These are phyloP conservation scores for Suillus tomentosus DNA, from an alignment of 768 basidiomycete genomes.

Conservation along the genomic window DNA sequence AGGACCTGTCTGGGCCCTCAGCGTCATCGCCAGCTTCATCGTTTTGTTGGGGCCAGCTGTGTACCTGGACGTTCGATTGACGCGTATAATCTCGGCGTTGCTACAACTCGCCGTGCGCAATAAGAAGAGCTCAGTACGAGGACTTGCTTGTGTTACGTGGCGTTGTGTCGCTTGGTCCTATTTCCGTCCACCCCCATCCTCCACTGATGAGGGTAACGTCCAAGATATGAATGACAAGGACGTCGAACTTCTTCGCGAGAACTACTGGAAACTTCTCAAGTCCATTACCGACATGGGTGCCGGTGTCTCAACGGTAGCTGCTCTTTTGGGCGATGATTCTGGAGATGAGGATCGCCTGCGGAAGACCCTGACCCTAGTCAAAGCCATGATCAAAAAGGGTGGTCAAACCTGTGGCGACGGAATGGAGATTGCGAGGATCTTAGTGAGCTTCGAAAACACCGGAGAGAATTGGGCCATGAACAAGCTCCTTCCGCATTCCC, in stretches of 20 bases:
- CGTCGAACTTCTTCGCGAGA: slow-evolving; percentile 31
- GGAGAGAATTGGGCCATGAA: slow-evolving; percentile 46
- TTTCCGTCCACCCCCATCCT: slow-evolving; percentile 49
- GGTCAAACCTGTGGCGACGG: slow-evolving; percentile 55
- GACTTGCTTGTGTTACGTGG: slow-evolving; percentile 65
- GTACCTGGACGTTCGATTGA: slow-evolving; percentile 44
- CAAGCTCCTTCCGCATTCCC: slow-evolving; percentile 49
- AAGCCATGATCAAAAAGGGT: slow-evolving; percentile 57
- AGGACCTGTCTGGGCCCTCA: slow-evolving; percentile 78
- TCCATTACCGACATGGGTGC: slow-evolving; percentile 59
- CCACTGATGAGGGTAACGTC: slow-evolving; percentile 28
- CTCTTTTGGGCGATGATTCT: slow-evolving; percentile 45
- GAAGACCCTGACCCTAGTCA: slow-evolving; percentile 51
- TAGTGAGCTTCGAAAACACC: slow-evolving; percentile 38
- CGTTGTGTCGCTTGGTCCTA: slow-evolving; percentile 66
- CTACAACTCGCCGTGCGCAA: slow-evolving; percentile 59
- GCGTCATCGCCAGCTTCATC: slow-evolving; percentile 64
- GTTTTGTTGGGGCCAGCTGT: slow-evolving; percentile 64
- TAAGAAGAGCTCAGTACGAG: slow-evolving; percentile 64
- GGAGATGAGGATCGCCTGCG: slow-evolving; percentile 44
- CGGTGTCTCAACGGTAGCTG: slow-evolving; percentile 58
- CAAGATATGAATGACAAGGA: slow-evolving; percentile 27
- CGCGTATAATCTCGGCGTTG: slow-evolving; percentile 49
- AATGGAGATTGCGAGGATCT: slow-evolving; percentile 48
- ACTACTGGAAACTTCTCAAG: slow-evolving; percentile 51